Percentiles rank a stretch among this genome's conserved stretches.
These are phyloP conservation scores for Carex parvula DNA, from an alignment of 176 grass and related monocot species.

Conservation along the genomic window DNA sequence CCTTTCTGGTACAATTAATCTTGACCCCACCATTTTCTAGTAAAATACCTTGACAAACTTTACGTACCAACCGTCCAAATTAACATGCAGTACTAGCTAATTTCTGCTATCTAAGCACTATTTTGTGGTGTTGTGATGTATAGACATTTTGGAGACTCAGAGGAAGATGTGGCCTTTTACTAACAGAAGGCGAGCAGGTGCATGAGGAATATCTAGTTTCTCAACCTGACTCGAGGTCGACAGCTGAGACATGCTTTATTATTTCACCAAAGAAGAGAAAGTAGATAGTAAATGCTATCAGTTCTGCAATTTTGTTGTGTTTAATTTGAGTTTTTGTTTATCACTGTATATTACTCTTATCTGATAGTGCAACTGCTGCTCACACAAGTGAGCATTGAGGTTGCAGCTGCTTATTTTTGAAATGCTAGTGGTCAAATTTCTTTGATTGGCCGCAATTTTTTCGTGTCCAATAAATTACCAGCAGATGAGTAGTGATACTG, in stretches of 20 bases:
- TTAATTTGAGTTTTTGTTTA: background rate
- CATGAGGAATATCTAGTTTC: background rate
- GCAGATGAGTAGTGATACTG: too few species aligned
- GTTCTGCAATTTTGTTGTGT: background rate
- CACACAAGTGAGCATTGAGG: background rate
- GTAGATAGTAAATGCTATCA: background rate
- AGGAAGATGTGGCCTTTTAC: background rate
- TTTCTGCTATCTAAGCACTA: background rate
- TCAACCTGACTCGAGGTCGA: background rate
- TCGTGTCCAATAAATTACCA: background rate
- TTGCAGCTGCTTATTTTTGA: background rate
- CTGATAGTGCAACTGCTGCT: too few species aligned
- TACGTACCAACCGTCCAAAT: background rate
- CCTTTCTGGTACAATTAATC: constrained; percentile 5
- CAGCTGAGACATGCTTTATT: background rate
- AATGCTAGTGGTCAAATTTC: background rate
- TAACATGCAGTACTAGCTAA: background rate
- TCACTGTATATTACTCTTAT: too few species aligned
- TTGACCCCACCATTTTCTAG: background rate
- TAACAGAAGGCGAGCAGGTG: background rate
- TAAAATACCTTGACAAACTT: background rate
- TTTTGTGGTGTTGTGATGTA: background rate
- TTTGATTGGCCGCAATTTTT: background rate
- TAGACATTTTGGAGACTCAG: background rate
- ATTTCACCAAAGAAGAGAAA: background rate